phyloP scores from a whole-genome alignment of 495 filamentous ascomycete species.

The Lasiosphaeris hirsuta region DNA sequence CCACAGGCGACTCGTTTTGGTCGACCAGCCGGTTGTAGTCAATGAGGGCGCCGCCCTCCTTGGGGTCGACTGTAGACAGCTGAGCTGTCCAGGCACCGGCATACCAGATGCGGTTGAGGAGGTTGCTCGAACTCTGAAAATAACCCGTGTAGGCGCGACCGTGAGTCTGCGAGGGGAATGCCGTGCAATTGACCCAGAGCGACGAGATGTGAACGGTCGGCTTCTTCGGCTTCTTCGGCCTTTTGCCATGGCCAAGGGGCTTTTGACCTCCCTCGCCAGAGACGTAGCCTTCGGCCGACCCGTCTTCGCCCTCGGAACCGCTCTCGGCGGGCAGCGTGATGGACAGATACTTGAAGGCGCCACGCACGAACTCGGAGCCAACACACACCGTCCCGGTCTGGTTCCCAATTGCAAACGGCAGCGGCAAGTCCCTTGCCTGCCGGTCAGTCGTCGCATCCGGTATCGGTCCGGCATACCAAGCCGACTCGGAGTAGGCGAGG shows the following conservation, averaged over 20 bases:
- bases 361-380: slow-evolving; percentile 29
- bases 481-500: slow-evolving; percentile 37
- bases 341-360: slow-evolving; percentile 41
- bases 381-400: slow-evolving; percentile 32
- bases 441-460: slow-evolving; percentile 34
- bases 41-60: slow-evolving; percentile 45
- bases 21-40: slow-evolving; percentile 37
- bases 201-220: slow-evolving; percentile 20
- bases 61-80: slow-evolving; percentile 52
- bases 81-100: slow-evolving; percentile 62
- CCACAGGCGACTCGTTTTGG: slow-evolving; percentile 30
- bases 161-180: slow-evolving; percentile 35
- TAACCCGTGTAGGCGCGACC: slow-evolving; percentile 47
- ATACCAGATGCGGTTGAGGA: slow-evolving; percentile 59
- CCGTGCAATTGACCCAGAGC: slow-evolving; percentile 37
- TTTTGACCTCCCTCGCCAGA: slow-evolving; percentile 16
- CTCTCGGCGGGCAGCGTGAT: slow-evolving; percentile 19
- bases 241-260: slow-evolving; percentile 15
- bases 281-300: no score
- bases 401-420: slow-evolving; percentile 26
- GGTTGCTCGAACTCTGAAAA: slow-evolving; percentile 44
- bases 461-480: slow-evolving; percentile 30
- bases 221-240: slow-evolving; percentile 1
- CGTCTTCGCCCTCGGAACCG: background rate
- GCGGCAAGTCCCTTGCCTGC: slow-evolving; percentile 29